A percentile compares a stretch with the other conserved stretches of the same genome.
phyloP scores from a whole-genome alignment of 345 rosid species.

The Populus ilicifolia region DNA sequence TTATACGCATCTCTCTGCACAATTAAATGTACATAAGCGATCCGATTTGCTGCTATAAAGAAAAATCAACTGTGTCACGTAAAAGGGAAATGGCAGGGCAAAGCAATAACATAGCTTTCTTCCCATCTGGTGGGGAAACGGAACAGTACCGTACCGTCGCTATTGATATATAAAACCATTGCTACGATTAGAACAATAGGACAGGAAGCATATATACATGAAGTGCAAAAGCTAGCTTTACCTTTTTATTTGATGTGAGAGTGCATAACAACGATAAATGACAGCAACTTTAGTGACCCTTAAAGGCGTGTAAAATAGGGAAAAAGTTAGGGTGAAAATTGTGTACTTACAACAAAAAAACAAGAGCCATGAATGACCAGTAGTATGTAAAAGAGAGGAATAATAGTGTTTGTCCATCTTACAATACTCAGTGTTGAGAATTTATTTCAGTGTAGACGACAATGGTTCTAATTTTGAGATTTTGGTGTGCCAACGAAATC shows the following conservation, averaged over 20 bases:
- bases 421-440: neutral
- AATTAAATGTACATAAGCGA: neutral
- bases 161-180: conserved; percentile 18
- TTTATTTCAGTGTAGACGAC: neutral
- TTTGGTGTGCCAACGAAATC: neutral
- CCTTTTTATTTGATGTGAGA: conserved; percentile 26
- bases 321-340: neutral
- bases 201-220: conserved; percentile 1
- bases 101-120: conserved; percentile 27
- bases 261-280: conserved; percentile 23
- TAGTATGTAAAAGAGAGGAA: neutral
- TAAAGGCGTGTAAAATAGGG: neutral
- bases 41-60: neutral
- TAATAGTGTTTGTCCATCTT: neutral
- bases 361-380: neutral
- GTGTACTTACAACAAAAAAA: neutral
- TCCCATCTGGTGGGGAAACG: conserved; percentile 36
- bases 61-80: neutral
- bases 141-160: conserved; percentile 40
- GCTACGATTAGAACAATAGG: conserved; percentile 15
- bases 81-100: conserved; percentile 33
- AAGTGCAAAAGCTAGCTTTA: conserved; percentile 3
- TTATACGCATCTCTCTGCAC: neutral
- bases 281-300: conserved; percentile 25
- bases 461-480: neutral